These are phyloP conservation scores for Lunasporangiospora selenospora DNA, from an alignment of 192 early-diverging fungal species.

Conservation along the genomic window DNA sequence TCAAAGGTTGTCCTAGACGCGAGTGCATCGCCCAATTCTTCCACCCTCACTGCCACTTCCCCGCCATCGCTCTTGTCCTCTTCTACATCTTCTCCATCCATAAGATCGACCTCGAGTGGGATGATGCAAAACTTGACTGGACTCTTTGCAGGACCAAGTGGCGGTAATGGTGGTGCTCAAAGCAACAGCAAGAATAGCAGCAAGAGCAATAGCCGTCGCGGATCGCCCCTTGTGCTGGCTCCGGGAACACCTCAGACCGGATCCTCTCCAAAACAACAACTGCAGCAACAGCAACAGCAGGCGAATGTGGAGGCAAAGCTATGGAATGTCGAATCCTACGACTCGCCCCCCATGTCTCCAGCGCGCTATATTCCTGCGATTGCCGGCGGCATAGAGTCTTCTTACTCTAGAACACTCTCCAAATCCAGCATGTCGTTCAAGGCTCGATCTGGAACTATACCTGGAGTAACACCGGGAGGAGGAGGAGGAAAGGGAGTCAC, in stretches of 20 bases:
- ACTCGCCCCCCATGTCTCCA: constrained; percentile 20
- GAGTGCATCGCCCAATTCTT: background rate
- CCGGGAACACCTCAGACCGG: background rate
- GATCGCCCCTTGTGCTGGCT: too few species aligned
- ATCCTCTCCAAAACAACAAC: background rate
- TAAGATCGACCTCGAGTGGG: background rate
- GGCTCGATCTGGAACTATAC: constrained; percentile 1
- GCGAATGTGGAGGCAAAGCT: constrained; percentile 27
- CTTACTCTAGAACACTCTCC: background rate
- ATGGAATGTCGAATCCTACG: constrained; percentile 28
- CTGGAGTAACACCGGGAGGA: background rate
- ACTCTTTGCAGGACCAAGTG: constrained; percentile 4
- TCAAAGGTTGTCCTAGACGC: background rate
- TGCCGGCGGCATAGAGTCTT: constrained; percentile 8
- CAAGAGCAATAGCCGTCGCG: too few species aligned
- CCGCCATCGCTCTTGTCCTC: background rate
- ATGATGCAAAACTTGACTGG: constrained; percentile 19
- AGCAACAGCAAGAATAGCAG: constrained; percentile 10
- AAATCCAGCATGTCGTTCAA: background rate
- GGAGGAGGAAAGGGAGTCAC: background rate
- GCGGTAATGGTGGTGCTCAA: background rate
- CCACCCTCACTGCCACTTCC: constrained; percentile 1
- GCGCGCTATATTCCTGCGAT: constrained; percentile 39
- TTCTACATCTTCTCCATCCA: background rate
- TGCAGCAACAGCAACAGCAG: background rate